Evolutionary conservation across 2,329 filamentous ascomycete genomes (phyloP), one percentile per base, ranked within the genome.

Genomic region (Gliomastix tumulicola): DNA sequence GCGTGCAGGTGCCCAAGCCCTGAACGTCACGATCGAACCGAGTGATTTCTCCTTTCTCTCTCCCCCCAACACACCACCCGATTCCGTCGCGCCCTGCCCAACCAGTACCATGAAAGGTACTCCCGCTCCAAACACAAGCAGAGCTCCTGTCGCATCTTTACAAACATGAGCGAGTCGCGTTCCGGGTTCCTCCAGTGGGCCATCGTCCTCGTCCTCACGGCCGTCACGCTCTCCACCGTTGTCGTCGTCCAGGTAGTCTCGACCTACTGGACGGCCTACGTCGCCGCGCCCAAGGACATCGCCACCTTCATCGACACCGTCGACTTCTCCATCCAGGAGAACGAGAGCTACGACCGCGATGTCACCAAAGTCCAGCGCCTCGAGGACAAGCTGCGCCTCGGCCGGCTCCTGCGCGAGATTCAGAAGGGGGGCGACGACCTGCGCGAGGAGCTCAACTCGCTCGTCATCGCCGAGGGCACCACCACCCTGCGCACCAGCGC

Each of bases 261-360:
- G 44, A 65, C 65, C 35, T 77, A 77, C 53, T 66, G 66, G 35
- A 54, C 65, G 40, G 77, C 75, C 15, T 82, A 79, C 56, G 50
- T 69, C 30, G 68, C 65, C 23, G 78, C 78, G 20, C 76, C 77
- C 20, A 63, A 61, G 43, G 76, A 82, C 55, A 65, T 80, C 38
- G 57, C 58, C 40, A 67, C 67, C 39, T 76, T 81, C 47, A 55
- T 79, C 49, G 76, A 80, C 49, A 66, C 71, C 13, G 67, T 77
- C 48, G 76, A 80, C 52, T 76, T 69, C 48, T 84, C 75, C 27
- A 65, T 79, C 34, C 63, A 71, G 46, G 78, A 82, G 53, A 81
- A 80, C 49, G 77, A 81, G 55, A 74, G 66, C 49, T 80, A 80
- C 51, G 74, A 80, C 53, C 63, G 67, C 46, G 75, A 82, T 48